Evolutionary conservation across 352 stramenopile species (phyloP).

Genomic region (Globisporangium ultimum): DNA sequence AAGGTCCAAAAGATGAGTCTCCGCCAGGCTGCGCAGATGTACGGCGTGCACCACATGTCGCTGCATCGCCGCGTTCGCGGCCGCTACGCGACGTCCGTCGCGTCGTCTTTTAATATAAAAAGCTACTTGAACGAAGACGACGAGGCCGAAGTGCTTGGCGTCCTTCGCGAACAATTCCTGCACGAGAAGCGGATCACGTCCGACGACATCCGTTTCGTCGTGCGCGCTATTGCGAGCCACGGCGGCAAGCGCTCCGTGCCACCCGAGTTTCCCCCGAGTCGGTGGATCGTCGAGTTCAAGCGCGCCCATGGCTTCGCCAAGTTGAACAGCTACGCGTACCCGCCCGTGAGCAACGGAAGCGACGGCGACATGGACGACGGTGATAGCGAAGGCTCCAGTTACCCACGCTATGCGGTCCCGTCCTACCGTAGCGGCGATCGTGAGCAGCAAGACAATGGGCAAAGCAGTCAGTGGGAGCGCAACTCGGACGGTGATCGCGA

Average conservation of each 20-base stretch:
- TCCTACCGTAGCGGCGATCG: conserved; percentile 14
- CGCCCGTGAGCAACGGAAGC: conserved; percentile 7
- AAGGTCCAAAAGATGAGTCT: conserved; percentile 46
- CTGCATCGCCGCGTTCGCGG: conserved; percentile 23
- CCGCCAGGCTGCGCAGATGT: conserved; percentile 30
- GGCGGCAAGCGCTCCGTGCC: conserved; percentile 26
- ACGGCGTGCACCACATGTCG: conserved; percentile 47
- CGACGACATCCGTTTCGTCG: conserved; percentile 45
- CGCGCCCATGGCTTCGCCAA: conserved; percentile 38
- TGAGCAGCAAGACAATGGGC: conserved; percentile 2
- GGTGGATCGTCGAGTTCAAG: conserved; percentile 51
- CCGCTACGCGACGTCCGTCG: conserved; percentile 4
- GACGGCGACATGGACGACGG: conserved; percentile 22
- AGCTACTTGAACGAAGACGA: conserved; percentile 25
- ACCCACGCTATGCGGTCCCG: conserved; percentile 19
- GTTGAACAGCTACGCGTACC: conserved; percentile 27
- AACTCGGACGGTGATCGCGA: conserved; percentile 17
- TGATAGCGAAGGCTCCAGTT: conserved; percentile 26
- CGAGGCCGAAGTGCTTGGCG: conserved; percentile 31
- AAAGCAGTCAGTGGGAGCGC: conserved; percentile 10
- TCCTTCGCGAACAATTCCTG: conserved; percentile 37
- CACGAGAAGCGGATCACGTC: conserved; percentile 41
- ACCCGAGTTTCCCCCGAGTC: conserved; percentile 40
- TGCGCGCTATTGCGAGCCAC: conserved; percentile 40
- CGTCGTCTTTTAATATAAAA: conserved; percentile 15